Conservation (phyloP, 1,284 basidiomycete species). For the Sporisorium graminicola region DNA sequence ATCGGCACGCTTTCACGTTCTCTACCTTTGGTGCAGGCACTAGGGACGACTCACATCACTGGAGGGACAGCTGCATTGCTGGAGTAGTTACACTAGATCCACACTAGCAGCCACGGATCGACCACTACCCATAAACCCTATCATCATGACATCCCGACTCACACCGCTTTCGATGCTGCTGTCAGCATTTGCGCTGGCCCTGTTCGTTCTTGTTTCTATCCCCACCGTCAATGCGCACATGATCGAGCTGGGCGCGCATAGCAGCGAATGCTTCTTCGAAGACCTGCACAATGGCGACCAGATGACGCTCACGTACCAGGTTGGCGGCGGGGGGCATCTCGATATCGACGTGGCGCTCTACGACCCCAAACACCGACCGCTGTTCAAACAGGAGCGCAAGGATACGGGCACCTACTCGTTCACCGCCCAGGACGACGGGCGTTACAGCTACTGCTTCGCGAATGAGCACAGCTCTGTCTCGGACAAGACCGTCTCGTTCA, state of each 20-base stretch:
- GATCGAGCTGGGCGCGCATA: conserved; percentile 78
- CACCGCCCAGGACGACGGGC: conserved; percentile 86
- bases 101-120: background rate
- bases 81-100: background rate
- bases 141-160: conserved; percentile 6
- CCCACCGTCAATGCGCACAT: conserved; percentile 68
- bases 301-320: conserved; percentile 99
- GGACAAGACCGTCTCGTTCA: conserved; percentile 97
- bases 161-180: conserved; percentile 5
- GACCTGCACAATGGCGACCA: conserved; percentile 92
- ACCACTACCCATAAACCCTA: background rate
- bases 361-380: conserved; percentile 76
- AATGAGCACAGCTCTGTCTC: conserved; percentile 96
- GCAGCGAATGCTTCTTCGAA: conserved; percentile 98
- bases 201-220: conserved; percentile 8
- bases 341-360: conserved; percentile 95
- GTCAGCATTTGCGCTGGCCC: conserved; percentile 6
- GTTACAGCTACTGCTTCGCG: conserved; percentile 96
- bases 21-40: background rate
- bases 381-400: conserved; percentile 85
- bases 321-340: conserved; percentile 93
- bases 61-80: background rate
- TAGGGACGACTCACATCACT: background rate
- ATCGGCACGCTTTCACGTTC: background rate
- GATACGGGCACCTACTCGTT: conserved; percentile 90